Evolutionary conservation across 345 rosid genomes (phyloP), one percentile per base, ranked within the genome.

Genomic region (Salix caprea): DNA sequence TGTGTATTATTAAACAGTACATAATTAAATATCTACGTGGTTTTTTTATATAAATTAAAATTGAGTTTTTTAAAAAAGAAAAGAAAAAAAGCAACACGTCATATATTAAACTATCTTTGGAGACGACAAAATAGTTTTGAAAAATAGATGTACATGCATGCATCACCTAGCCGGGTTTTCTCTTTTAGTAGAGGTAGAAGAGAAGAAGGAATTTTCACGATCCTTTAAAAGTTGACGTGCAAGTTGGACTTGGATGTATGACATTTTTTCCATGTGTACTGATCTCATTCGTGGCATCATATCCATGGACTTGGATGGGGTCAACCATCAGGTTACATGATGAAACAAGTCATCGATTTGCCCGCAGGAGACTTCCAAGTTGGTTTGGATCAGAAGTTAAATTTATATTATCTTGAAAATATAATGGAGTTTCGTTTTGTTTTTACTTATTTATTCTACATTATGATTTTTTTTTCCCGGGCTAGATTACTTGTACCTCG

Each of bases 251-350:
- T 36, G 7, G 37, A 36, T 36, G 37, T 36, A 5, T 36, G 37
- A 36, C 37, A 36, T 36, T 36, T 46, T 7, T 28, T 70, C 37
- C 10, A 21, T 19, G 16, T 1, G 54, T 23, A 12, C 48, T 74
- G 46, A 74, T 1, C 2, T 74, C 70, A 74, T 44, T 18, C 28
- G n/a, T 74, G 70, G 46, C 46, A 34, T 74, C 62, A 74, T 64
- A 60, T 70, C 62, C 24, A 61, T 74, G 70, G 77, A 65, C 42
- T 36, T 19, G 6, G 15, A 0, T 48, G 50, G 19, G n/a, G 66
- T 37, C 66, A 56, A 56, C 67, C 52, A 36, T 21, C 26, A 71
- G 1, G 14, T 7, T 24, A 5, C 23, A 19, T 9, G 62, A 23
- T 52, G 1, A 23, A 30, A 21, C 61, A 54, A 21, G 28, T 56